phyloP scores from a whole-genome alignment of 139 green algal species.

The Edaphochlamys debaryana region DNA sequence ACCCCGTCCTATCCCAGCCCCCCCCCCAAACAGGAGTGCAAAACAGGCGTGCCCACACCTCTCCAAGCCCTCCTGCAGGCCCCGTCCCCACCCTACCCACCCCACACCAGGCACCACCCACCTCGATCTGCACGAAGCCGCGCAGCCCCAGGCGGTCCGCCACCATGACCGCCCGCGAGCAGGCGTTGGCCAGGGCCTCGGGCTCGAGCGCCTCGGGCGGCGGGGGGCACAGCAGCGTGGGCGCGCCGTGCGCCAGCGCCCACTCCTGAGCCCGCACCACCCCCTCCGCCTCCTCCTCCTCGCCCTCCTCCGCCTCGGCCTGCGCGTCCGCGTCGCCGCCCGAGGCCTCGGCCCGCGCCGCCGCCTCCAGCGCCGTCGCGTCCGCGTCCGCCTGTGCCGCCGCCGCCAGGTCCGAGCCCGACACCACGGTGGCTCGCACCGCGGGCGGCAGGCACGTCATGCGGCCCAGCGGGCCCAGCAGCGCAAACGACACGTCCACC shows the following conservation, averaged over 20 bases:
- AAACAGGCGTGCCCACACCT: no score
- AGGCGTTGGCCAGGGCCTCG: slow-evolving; percentile 4
- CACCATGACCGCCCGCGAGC: neutral
- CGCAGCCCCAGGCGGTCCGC: slow-evolving; percentile 26
- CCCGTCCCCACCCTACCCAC: no score
- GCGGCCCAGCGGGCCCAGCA: slow-evolving; percentile 4
- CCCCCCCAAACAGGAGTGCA: no score
- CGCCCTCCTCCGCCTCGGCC: neutral
- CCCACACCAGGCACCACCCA: neutral
- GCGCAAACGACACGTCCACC: slow-evolving; percentile 28
- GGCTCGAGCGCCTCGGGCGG: neutral
- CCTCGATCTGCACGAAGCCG: slow-evolving; percentile 25
- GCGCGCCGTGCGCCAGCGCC: neutral
- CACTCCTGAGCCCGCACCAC: neutral
- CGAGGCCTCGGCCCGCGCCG: neutral
- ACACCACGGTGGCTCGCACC: neutral
- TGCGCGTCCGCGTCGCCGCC: neutral
- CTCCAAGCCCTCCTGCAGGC: no score
- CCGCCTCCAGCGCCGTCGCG: neutral
- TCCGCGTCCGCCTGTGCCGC: neutral
- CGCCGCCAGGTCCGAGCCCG: neutral
- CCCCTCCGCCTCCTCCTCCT: neutral
- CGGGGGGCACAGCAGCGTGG: neutral
- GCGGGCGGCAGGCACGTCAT: slow-evolving; percentile 30
- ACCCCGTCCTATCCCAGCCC: no score